Base-by-base conservation (phyloP, 805 yeast species). In the Blastobotrys terrestris region DNA sequence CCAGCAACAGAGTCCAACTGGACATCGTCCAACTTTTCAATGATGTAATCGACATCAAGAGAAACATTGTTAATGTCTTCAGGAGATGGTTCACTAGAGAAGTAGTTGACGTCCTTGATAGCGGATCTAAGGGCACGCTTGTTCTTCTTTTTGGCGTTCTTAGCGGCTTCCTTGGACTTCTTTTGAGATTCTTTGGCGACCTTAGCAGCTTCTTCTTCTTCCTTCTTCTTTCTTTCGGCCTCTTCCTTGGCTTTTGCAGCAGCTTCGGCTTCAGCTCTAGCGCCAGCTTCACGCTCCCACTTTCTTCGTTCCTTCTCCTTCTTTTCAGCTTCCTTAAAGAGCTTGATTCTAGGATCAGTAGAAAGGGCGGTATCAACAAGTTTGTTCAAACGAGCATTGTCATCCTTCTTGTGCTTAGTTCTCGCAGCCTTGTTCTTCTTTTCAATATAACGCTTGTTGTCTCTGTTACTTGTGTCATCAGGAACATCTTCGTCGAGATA, bases 401-500 rank as follows among this genome's bases (percentile, higher is more conserved):
- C 99, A 68, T 94, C 97, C 67, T 92, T 90, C 85, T 94, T 94
- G 79, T 82, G 87, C 87, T 92, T 94, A 79, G 88, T 87, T 78
- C 99, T 87, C 54, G 95, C 88, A 61, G 96, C 90, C 73, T 87
- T 82, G 79, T 94, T 94, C 80, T 94, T 94, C 79, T 92, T 89
- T 77, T 94, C 99, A 63, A 91, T 85, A 78, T 89, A 87, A 77
- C 99, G 95, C 79, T 94, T 94, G 82, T 94, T 96, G 72, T 94
- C 99, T 80, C 99, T 90, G 84, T 94, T 94, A 56, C 96, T 87
- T 53, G 97, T 87, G 74, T 94, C 99, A 77, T 94, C 99, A 63
- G 99, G 99, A 66, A 91, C 97, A 69, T 94, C 99, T 78, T 94
- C 99, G 69, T 94, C 99, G 71, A 90, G 81, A 77, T 91, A 94